phyloP scores from a whole-genome alignment of 2,329 filamentous ascomycete species.

The Mycosphaerella sp. region DNA sequence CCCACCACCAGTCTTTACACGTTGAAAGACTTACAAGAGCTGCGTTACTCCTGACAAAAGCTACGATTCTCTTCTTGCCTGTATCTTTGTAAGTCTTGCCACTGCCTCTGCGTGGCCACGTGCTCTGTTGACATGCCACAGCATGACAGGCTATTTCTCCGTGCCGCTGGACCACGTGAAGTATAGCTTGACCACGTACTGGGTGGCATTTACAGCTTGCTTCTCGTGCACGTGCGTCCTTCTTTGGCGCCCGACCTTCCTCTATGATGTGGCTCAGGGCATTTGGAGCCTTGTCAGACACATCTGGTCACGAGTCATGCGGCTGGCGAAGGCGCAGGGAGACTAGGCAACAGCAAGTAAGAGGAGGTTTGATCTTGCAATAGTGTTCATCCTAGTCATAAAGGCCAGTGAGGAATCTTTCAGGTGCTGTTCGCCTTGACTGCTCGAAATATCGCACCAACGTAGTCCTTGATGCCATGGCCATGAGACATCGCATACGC shows the following conservation, averaged over 20 bases:
- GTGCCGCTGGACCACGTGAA: conserved; percentile 56
- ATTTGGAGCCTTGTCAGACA: conserved; percentile 14
- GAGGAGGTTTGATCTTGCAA: background rate
- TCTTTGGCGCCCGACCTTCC: conserved; percentile 43
- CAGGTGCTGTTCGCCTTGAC: conserved; percentile 17
- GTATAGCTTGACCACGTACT: conserved; percentile 57
- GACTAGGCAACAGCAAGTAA: background rate
- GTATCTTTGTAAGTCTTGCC: conserved; percentile 41
- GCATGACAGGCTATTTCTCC: conserved; percentile 67
- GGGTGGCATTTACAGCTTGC: conserved; percentile 61
- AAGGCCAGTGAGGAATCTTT: background rate
- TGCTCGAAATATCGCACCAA: conserved; percentile 23
- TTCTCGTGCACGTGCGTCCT: conserved; percentile 54
- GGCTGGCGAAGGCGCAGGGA: conserved; percentile 6
- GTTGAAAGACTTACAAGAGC: conserved; percentile 66
- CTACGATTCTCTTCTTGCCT: conserved; percentile 68
- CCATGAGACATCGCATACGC: conserved; percentile 26
- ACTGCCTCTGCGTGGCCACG: background rate
- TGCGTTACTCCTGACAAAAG: conserved; percentile 66
- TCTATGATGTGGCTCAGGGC: conserved; percentile 14
- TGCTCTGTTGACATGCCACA: background rate
- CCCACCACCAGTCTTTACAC: conserved; percentile 66
- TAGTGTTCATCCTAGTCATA: background rate
- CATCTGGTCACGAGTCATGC: conserved; percentile 8
- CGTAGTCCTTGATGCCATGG: conserved; percentile 23